These are phyloP conservation scores for Candida ipomoeae DNA, from an alignment of 805 yeast species.

Conservation along the genomic window DNA sequence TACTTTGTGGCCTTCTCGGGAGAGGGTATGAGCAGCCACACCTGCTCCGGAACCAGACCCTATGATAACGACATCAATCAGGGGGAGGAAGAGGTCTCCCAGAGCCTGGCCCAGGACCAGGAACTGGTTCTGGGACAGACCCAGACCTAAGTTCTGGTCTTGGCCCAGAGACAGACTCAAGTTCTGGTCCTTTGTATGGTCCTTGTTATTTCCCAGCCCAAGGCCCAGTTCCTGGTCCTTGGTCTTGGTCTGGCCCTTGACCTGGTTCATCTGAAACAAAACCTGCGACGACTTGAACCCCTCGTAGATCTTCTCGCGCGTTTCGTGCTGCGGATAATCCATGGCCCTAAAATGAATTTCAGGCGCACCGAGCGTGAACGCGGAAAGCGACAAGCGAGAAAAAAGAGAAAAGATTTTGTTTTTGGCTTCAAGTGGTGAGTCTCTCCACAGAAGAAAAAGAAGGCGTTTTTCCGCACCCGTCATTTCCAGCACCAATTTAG, in stretches of 20 bases:
- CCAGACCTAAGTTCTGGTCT: conserved; percentile 23
- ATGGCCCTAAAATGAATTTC: conserved; percentile 33
- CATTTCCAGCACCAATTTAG: conserved; percentile 37
- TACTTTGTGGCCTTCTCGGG: conserved; percentile 39
- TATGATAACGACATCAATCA: conserved; percentile 43
- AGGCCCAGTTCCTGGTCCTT: too few relatives aligned
- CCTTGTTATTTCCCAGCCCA: too few relatives aligned
- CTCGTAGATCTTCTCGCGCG: conserved; percentile 27
- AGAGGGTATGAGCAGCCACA: conserved; percentile 45
- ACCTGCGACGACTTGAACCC: conserved; percentile 22
- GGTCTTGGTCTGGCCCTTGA: conserved; percentile 14
- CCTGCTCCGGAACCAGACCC: conserved; percentile 57
- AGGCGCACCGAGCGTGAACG: conserved; percentile 27
- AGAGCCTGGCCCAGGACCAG: conserved; percentile 14
- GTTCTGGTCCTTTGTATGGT: too few relatives aligned
- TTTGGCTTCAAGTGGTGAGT: conserved; percentile 34
- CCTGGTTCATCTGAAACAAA: conserved; percentile 23
- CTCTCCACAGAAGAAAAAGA: conserved; percentile 37
- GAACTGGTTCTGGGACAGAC: too few relatives aligned
- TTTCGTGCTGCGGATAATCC: conserved; percentile 36
- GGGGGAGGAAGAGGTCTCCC: conserved; percentile 30
- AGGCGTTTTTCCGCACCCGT: conserved; percentile 26
- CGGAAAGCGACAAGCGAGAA: conserved; percentile 20
- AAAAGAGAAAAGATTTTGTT: conserved; percentile 34
- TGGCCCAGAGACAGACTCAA: conserved; percentile 16